Evolutionary conservation across 2,329 filamentous ascomycete species (phyloP).

Genomic region (Aplosporella prunicola): DNA sequence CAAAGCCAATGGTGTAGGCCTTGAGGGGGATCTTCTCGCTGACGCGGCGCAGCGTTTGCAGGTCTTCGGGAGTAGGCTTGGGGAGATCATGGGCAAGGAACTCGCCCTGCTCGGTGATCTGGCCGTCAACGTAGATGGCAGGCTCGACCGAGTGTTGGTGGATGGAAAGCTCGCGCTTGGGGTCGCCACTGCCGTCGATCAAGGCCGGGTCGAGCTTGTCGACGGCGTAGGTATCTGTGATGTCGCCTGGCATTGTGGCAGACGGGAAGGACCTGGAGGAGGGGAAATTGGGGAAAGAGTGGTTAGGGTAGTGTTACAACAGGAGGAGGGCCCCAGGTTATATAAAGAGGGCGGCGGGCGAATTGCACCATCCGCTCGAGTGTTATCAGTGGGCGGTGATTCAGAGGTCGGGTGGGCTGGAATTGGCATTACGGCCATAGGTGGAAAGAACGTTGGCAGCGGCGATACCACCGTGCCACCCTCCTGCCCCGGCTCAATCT

Average conservation of each 20-base stretch:
- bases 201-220: slow-evolving; percentile 26
- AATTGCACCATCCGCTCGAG: not conserved
- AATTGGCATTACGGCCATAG: no score
- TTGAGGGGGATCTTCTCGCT: slow-evolving; percentile 26
- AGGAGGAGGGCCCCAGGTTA: not conserved
- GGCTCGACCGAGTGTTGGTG: slow-evolving; percentile 15
- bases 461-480: no score
- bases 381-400: slow-evolving; percentile 3
- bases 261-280: not conserved
- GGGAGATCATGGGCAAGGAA: slow-evolving; percentile 19
- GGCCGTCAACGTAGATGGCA: slow-evolving; percentile 28
- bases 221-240: slow-evolving; percentile 15
- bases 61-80: slow-evolving; percentile 25
- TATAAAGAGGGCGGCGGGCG: slow-evolving; percentile 3
- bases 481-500: no score
- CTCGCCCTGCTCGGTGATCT: slow-evolving; percentile 27
- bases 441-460: no score
- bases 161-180: slow-evolving; percentile 21
- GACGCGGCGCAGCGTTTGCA: slow-evolving; percentile 26
- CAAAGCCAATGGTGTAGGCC: slow-evolving; percentile 29
- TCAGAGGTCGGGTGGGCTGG: no score
- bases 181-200: slow-evolving; percentile 25
- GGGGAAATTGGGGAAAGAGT: not conserved
- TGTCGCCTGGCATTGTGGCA: slow-evolving; percentile 14
- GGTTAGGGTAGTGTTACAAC: no score